Percentiles rank a stretch among this genome's conserved stretches.
These are phyloP conservation scores for Funneliformis mosseae DNA, from an alignment of 192 early-diverging fungal genomes.

Conservation along the genomic window DNA sequence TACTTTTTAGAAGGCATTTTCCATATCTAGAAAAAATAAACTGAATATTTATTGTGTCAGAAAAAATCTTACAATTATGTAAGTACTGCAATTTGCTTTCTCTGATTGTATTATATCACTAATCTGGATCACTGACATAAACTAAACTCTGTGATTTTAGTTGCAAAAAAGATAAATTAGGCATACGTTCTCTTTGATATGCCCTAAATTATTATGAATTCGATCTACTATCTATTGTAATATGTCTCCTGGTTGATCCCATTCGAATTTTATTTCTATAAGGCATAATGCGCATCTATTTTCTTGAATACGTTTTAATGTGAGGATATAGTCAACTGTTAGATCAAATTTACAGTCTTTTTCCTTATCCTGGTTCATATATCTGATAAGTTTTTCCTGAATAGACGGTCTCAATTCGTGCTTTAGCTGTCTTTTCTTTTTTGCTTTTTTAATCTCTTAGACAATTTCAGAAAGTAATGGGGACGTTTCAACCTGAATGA, in stretches of 20 bases:
- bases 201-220: too few relatives aligned
- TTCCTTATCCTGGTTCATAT: constrained; percentile 18
- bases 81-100: too few relatives aligned
- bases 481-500: background rate
- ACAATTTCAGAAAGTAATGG: constrained; percentile 29
- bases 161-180: constrained; percentile 9
- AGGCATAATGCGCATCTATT: constrained; percentile 25
- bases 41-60: too few relatives aligned
- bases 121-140: background rate
- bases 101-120: too few relatives aligned
- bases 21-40: too few relatives aligned
- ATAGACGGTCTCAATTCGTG: background rate
- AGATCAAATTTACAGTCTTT: constrained; percentile 25
- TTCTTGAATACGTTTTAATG: constrained; percentile 22
- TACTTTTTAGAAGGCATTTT: too few relatives aligned
- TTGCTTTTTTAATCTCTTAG: background rate
- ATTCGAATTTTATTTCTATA: constrained; percentile 16
- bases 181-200: constrained; percentile 14
- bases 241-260: background rate
- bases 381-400: too few relatives aligned
- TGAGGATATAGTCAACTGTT: constrained; percentile 29
- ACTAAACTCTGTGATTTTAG: constrained; percentile 6
- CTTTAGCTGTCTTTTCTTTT: constrained; percentile 15
- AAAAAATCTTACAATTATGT: too few relatives aligned
- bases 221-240: constrained; percentile 12